phyloP scores from a whole-genome alignment of 345 rosid species.

The Cardiospermum halicacabum region DNA sequence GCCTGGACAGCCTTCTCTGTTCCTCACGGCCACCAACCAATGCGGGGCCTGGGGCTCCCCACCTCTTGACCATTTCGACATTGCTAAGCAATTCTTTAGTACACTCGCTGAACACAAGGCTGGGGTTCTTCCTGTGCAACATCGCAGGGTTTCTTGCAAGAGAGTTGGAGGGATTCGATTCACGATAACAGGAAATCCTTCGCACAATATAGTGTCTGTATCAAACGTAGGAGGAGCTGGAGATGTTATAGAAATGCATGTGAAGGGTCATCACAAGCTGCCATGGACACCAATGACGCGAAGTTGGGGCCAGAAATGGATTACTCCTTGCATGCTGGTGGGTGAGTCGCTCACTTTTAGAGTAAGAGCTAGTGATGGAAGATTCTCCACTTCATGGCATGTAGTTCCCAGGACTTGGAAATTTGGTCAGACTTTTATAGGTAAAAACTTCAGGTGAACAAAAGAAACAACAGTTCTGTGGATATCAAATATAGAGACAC shows the following conservation, averaged over 20 bases:
- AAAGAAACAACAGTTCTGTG: constrained; percentile 15
- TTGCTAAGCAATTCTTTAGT: constrained; percentile 56
- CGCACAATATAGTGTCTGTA: constrained; percentile 49
- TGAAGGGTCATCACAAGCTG: constrained; percentile 41
- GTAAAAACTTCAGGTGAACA: constrained; percentile 48
- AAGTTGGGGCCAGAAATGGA: constrained; percentile 52
- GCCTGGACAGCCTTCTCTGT: constrained; percentile 43
- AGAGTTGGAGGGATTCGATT: constrained; percentile 74
- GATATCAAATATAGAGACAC: too few species aligned
- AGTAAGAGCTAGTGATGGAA: constrained; percentile 39
- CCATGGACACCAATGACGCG: constrained; percentile 41
- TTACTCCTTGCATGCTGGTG: constrained; percentile 25
- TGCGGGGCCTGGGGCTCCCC: constrained; percentile 90
- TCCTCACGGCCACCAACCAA: constrained; percentile 64
- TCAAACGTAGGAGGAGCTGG: constrained; percentile 76
- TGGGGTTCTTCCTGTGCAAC: constrained; percentile 57
- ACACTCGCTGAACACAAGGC: constrained; percentile 48
- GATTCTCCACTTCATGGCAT: constrained; percentile 34
- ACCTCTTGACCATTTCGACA: constrained; percentile 67
- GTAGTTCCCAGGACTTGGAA: constrained; percentile 42
- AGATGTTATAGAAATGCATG: constrained; percentile 48
- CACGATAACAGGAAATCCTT: constrained; percentile 58
- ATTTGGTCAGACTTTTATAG: constrained; percentile 41
- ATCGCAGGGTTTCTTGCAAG: constrained; percentile 74
- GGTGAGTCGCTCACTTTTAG: constrained; percentile 45